Evolutionary conservation across 2,329 filamentous ascomycete species (phyloP).

Genomic region (Xylaria sp.): DNA sequence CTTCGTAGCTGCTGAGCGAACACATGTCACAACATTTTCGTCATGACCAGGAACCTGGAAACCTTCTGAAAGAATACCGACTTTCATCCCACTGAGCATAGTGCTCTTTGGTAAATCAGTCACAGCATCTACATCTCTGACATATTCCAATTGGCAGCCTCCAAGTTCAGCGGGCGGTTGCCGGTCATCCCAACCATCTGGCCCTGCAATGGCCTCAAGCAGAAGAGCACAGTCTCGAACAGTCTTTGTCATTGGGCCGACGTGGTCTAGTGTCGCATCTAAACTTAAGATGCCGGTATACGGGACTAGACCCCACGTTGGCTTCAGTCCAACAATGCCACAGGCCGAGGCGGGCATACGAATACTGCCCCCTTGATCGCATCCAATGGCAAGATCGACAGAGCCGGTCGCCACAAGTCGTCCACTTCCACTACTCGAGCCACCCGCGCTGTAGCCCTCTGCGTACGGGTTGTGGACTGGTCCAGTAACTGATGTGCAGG

Average conservation of each 20-base stretch:
- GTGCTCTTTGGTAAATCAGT: not conserved
- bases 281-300: slow-evolving; percentile 43
- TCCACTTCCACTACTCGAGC: slow-evolving; percentile 50
- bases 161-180: slow-evolving; percentile 31
- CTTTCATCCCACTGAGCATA: slow-evolving; percentile 37
- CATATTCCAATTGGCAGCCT: slow-evolving; percentile 23
- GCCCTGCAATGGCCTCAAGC: slow-evolving; percentile 42
- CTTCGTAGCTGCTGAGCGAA: slow-evolving; percentile 35
- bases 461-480: slow-evolving; percentile 55
- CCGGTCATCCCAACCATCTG: slow-evolving; percentile 43
- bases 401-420: slow-evolving; percentile 47
- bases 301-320: slow-evolving; percentile 43
- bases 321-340: slow-evolving; percentile 43
- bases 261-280: slow-evolving; percentile 42
- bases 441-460: slow-evolving; percentile 52
- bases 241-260: slow-evolving; percentile 40
- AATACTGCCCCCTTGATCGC: slow-evolving; percentile 45
- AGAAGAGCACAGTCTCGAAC: slow-evolving; percentile 40
- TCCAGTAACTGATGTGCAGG: slow-evolving; percentile 51
- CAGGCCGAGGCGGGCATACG: slow-evolving; percentile 41
- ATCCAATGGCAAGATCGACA: slow-evolving; percentile 43
- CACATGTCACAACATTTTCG: slow-evolving; percentile 31
- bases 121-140: slow-evolving; percentile 29
- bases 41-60: slow-evolving; percentile 37
- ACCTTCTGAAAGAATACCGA: slow-evolving; percentile 42